Evolutionary conservation across 805 yeast genomes (phyloP).

Genomic region (Scheffersomyces lignosus): DNA sequence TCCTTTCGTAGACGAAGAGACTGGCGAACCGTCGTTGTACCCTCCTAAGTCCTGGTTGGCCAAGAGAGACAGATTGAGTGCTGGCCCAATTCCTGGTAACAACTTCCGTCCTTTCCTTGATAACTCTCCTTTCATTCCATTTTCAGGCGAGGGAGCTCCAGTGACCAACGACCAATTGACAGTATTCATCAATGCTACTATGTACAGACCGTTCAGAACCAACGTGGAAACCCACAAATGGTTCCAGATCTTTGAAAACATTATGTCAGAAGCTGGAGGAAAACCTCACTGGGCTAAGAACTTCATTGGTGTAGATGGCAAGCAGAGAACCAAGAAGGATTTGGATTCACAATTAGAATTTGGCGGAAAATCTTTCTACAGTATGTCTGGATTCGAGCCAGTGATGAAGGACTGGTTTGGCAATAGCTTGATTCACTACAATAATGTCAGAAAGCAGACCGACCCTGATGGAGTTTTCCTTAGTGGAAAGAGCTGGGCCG

Average conservation of each 20-base stretch:
- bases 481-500: conserved; percentile 77
- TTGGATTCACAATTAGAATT: conserved; percentile 38
- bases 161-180: conserved; percentile 77
- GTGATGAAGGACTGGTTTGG: conserved; percentile 81
- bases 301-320: conserved; percentile 61
- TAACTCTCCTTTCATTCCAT: conserved; percentile 67
- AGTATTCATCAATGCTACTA: conserved; percentile 86
- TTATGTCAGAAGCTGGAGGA: conserved; percentile 78
- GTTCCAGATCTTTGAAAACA: conserved; percentile 80
- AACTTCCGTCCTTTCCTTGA: conserved; percentile 79
- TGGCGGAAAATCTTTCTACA: conserved; percentile 54
- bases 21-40: conserved; percentile 38
- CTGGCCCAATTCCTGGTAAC: conserved; percentile 87
- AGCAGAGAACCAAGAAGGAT: conserved; percentile 35
- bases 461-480: conserved; percentile 86
- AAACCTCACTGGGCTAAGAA: conserved; percentile 99
- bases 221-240: conserved; percentile 75
- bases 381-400: conserved; percentile 77
- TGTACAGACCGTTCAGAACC: conserved; percentile 89
- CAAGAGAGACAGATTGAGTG: conserved; percentile 49
- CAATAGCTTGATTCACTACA: conserved; percentile 59
- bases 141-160: conserved; percentile 42
- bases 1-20: conserved; percentile 33
- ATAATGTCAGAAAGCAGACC: conserved; percentile 58
- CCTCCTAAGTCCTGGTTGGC: conserved; percentile 51